Base-by-base conservation (phyloP, 352 stramenopile genomes). In the Phytopythium kandeliae region DNA sequence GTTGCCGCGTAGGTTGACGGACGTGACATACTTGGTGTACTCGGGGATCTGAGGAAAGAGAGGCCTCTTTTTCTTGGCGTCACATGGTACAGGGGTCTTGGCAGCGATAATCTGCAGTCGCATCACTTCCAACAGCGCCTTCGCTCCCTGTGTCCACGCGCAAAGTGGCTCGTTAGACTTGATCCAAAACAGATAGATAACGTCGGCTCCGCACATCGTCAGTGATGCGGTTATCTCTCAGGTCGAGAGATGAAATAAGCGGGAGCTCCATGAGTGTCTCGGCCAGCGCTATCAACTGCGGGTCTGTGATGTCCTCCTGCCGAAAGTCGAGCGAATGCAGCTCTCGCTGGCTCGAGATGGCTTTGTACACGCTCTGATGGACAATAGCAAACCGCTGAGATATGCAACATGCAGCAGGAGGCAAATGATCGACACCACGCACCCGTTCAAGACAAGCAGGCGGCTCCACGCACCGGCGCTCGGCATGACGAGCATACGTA, bases 291-390 rank as follows among this genome's bases (percentile, higher is more conserved):
- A 90, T 78, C 21, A 91, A 61, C 48, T 92, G 80, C 21, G 78
- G 70, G 34, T 93, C 83, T 9, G 69, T 89, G 51, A 93, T 78
- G 55, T 89, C 77, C 69, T 91, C 78, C 46, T 89, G 74, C 3
- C 71, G 72, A 51, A 89, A 92, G 62, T 93, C 80, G 22, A 87
- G 55, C 6, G 62, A 71, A 43, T 86, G 65, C 9, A 93, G 53
- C 34, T 92, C 77, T 55, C 88, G 87, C 51, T 92, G 83, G 17
- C 78, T 78, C 34, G 83, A 89, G 41, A 93, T 92, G 6, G 80
- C 78, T 54, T 91, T 93, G 62, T 91, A 92, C 46, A 93, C 78
- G 45, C 74, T 89, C 80, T 92, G 15, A 31, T 15, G 21, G 6
- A 8, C 2, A 13, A 37, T 15, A 19, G 36, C n/a, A 11, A 11